Conservation (phyloP, 2,329 filamentous ascomycete genomes). For the Furcasterigmium sp. region DNA sequence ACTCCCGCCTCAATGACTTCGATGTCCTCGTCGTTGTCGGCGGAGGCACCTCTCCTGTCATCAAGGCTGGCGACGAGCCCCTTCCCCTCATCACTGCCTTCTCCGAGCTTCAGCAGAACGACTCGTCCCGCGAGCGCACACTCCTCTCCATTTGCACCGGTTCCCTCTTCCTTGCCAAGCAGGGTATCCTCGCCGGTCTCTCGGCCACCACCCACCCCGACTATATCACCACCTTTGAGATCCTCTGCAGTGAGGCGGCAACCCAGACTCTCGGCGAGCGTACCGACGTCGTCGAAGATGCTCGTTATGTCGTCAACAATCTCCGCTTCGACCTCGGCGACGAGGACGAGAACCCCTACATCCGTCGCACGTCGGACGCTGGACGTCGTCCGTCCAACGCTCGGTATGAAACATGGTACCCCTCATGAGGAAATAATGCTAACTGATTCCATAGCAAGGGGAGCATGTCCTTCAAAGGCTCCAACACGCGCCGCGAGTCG, state of each 20-base stretch:
- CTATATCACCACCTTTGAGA: conserved; percentile 75
- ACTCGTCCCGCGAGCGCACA: conserved; percentile 74
- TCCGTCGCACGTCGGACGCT: conserved; percentile 67
- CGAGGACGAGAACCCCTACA: conserved; percentile 78
- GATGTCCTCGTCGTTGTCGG: conserved; percentile 77
- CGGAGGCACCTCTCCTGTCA: conserved; percentile 57
- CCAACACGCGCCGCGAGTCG: conserved; percentile 70
- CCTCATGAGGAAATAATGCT: not conserved
- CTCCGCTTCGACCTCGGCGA: conserved; percentile 80
- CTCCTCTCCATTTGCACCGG: conserved; percentile 77
- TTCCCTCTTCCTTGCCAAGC: conserved; percentile 68
- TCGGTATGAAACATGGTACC: conserved; percentile 37
- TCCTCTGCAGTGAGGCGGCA: conserved; percentile 69
- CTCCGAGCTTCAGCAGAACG: conserved; percentile 73
- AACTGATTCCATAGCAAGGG: conserved; percentile 57
- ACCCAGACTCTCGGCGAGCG: conserved; percentile 67
- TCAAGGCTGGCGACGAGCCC: conserved; percentile 65
- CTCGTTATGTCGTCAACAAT: conserved; percentile 86
- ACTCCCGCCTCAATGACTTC: conserved; percentile 68
- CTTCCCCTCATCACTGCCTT: conserved; percentile 70
- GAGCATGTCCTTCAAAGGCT: conserved; percentile 74
- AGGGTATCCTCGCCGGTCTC: conserved; percentile 72
- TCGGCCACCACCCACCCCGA: conserved; percentile 81
- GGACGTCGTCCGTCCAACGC: conserved; percentile 54
- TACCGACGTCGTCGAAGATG: conserved; percentile 76